Evolutionary conservation across 1,139 yeast species (phyloP).

Genomic region (Geotrichum cucujoidarum): DNA sequence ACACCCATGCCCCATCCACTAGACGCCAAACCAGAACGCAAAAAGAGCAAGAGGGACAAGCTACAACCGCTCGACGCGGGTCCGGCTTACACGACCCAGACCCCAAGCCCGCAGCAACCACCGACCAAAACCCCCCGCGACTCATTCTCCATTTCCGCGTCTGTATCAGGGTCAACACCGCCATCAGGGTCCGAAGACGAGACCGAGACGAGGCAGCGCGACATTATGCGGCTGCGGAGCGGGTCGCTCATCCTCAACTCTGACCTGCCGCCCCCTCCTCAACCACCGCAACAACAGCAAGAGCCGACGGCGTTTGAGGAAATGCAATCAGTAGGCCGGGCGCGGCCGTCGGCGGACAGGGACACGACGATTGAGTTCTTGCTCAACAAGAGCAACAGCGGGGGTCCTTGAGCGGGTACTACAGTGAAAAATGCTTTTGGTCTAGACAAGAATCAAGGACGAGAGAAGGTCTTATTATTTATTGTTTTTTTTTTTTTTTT

Average conservation of each 20-base stretch:
- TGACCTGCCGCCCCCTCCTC: not conserved
- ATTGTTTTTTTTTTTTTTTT: no score
- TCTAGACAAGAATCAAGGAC: no score
- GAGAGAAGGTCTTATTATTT: no score
- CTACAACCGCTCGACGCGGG: not conserved
- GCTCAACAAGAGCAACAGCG: no score
- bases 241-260: constrained; percentile 1
- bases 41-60: not conserved
- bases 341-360: constrained; percentile 16
- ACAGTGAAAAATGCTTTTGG: no score
- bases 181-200: constrained; percentile 9
- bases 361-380: no score
- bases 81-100: not conserved
- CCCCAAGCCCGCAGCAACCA: no score
- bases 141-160: not conserved
- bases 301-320: constrained; percentile 1
- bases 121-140: no score
- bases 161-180: constrained; percentile 13
- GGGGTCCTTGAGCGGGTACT: no score
- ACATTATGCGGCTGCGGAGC: constrained; percentile 16
- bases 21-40: not conserved
- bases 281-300: not conserved
- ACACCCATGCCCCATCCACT: not conserved
- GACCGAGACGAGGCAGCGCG: constrained; percentile 15
- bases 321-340: constrained; percentile 15